Evolutionary conservation across 192 early-diverging fungal species (phyloP), one percentile per base, ranked within the genome.

Genomic region (Entomortierella beljakovae): DNA sequence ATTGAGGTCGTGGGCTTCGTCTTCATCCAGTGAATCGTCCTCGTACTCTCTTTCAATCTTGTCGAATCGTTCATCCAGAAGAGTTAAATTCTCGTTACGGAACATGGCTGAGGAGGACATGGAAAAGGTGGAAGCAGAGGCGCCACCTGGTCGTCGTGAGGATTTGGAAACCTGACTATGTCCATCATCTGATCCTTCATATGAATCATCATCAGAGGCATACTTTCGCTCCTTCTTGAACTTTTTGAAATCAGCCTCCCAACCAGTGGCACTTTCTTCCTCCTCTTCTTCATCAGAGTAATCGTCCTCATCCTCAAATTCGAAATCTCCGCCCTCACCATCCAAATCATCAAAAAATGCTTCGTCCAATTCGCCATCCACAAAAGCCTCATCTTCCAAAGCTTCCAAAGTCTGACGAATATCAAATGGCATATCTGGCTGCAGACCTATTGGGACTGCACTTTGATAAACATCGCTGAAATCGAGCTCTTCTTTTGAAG

Each of bases 51-150:
- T 82, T 54, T 89, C 84, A 77, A 91, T 84, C 79, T 90, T 82
- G 70, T 99, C 98, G 83, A 97, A 99, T 67, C 91, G 92, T 66
- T 97, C 95, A 87, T 99, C 98, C 51, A 99, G 81, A 22, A 95
- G 84, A 8, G 92, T 93, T 25, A 99, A 84, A 64, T 96, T 91
- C 46, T 91, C 90, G 76, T 96, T 98, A 80, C 98, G 91, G 83
- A 90, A 93, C 94, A 98, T 93, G 46, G 92, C 90, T 7, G 95
- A 95, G 20, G 96, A 96, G 1, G 95, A 92, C 94, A 98, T 95
- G 11, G 97, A 97, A 32, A 93, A 91, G 22, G 85, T 84, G 2
- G 90, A 84, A 55, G 84, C 83, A 16, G 75, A 79, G 11, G 75
- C 74, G 13, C 74, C 74, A 25, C 25, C 66, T 0, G 66, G 38